phyloP scores from a whole-genome alignment of 1,284 basidiomycete species.

The Boletus albobrunnescens region DNA sequence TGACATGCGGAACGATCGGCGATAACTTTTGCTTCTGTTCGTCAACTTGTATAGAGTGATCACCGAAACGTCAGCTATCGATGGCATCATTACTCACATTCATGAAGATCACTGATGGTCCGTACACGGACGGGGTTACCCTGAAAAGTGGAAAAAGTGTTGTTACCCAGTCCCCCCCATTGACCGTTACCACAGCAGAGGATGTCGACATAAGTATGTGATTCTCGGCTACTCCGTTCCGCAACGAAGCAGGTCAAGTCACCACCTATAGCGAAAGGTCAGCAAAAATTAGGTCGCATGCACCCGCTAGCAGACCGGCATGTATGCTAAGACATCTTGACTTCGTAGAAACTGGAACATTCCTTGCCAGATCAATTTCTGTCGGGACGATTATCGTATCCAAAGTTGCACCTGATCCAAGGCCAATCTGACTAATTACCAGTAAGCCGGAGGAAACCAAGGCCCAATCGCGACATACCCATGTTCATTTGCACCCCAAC shows the following conservation, averaged over 20 bases:
- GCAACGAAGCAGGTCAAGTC: conserved; percentile 79
- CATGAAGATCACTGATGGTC: conserved; percentile 77
- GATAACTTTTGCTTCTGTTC: conserved; percentile 59
- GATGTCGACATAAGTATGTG: conserved; percentile 57
- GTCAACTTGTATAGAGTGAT: conserved; percentile 47
- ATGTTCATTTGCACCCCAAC: conserved; percentile 84
- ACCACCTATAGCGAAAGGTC: conserved; percentile 48
- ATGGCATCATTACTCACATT: conserved; percentile 54
- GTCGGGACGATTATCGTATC: conserved; percentile 81
- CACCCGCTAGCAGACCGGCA: conserved; percentile 49
- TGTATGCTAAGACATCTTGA: conserved; percentile 64
- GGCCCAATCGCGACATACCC: conserved; percentile 45
- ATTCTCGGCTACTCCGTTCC: conserved; percentile 47
- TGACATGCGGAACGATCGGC: conserved; percentile 64
- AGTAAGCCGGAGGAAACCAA: conserved; percentile 3
- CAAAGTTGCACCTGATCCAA: conserved; percentile 67
- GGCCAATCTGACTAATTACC: conserved; percentile 67
- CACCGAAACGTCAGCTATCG: not conserved
- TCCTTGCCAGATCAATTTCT: conserved; percentile 73
- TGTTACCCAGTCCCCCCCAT: conserved; percentile 83
- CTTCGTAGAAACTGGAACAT: conserved; percentile 49
- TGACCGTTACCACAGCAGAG: conserved; percentile 83
- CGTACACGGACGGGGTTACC: conserved; percentile 73
- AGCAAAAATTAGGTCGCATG: conserved; percentile 6
- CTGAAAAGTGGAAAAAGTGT: conserved; percentile 61